Evolutionary conservation across 2,329 filamentous ascomycete species (phyloP), one percentile per base, ranked within the genome.

Genomic region (Beauveria varroae): DNA sequence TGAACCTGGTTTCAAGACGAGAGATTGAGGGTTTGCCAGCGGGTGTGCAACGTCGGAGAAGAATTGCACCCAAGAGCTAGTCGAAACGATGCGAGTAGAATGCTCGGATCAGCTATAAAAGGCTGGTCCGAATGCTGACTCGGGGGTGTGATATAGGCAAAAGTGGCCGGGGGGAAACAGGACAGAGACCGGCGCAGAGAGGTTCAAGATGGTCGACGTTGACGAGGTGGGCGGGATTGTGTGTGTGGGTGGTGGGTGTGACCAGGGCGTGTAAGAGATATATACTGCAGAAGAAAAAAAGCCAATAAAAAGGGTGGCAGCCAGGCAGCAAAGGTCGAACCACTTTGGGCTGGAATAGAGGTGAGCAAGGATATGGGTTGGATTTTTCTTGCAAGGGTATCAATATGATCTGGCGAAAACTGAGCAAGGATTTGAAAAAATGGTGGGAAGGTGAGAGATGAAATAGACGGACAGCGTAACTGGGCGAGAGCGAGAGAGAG

Each of bases 191-290:
- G 18, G 41, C 16, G n/a, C 26, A n/a, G n/a, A 30, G 22, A n/a
- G 22, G 20, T 26, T 49, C 43, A 18, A 26, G 54, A 57, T 28
- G 20, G 7, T 18, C n/a, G 40, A 46, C 9, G 51, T 40, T 40
- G 16, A 34, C 22, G 22, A 58, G 47, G 34, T 49, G 37, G 40
- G 34, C 37, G 47, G 18, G 3, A 26, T 51, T 34, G 26, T 30
- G 26, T 26, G n/a, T 20, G 30, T n/a, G n/a, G 40, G n/a, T 43
- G 40, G n/a, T 18, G 40, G 40, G 16, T 43, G n/a, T 8, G 58
- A 54, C 50, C 26, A 47, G 50, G 58, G 58, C 58, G 50, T 60
- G 58, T 60, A 60, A 60, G 58, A 40, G 58, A 60, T 60, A 60
- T 54, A 60, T 58, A 24, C 14, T 52, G 24, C 20, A 44, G 58